A percentile compares a stretch with the other conserved stretches of the same genome.
Evolutionary conservation across 768 basidiomycete genomes (phyloP).

Genomic region (Tulasnella calospora): DNA sequence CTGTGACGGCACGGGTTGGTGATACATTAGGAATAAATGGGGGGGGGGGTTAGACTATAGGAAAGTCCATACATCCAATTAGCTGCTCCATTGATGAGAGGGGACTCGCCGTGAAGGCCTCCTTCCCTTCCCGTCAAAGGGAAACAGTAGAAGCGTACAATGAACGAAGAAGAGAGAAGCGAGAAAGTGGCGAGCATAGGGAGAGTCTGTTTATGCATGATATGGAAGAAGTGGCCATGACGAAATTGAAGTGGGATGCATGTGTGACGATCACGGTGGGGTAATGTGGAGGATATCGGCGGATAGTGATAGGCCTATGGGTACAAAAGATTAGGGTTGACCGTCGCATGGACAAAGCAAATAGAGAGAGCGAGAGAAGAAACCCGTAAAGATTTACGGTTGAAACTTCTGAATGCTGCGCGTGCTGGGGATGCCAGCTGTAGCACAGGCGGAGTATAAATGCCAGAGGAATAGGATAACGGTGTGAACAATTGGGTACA

Average conservation of each 20-base stretch:
- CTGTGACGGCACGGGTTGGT: no score
- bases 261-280: neutral
- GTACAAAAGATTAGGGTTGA: neutral
- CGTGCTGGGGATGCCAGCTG: neutral
- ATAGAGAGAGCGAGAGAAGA: neutral
- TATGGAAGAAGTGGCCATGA: neutral
- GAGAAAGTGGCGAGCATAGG: neutral
- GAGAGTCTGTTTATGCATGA: neutral
- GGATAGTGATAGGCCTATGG: neutral
- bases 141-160: neutral
- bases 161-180: neutral
- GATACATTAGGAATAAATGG: no score
- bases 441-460: neutral
- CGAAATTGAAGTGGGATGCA: neutral
- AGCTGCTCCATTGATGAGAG: neutral
- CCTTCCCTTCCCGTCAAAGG: neutral
- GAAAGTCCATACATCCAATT: neutral
- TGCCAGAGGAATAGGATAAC: neutral
- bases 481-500: neutral
- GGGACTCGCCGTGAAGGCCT: neutral
- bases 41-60: no score
- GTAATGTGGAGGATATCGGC: neutral
- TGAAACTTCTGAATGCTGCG: neutral
- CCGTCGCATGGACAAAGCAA: neutral
- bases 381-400: no score